These are phyloP conservation scores for Penicillium sp. DNA, from an alignment of 2,329 filamentous ascomycete genomes.

Conservation along the genomic window DNA sequence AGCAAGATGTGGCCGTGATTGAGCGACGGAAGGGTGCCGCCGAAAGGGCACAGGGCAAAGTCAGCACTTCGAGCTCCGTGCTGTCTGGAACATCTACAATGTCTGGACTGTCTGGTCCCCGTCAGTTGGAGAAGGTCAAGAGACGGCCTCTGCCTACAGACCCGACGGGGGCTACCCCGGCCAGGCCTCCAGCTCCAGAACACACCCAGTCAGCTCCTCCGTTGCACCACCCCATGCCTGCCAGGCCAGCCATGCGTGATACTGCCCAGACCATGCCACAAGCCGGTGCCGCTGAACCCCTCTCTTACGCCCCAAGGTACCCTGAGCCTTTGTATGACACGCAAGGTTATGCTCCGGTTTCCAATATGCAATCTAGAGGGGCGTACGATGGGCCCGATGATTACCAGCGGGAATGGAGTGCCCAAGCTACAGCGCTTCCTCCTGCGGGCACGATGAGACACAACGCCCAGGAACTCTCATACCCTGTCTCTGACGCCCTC, in stretches of 20 bases:
- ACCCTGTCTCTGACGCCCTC: slow-evolving; percentile 19
- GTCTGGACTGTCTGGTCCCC: slow-evolving; percentile 37
- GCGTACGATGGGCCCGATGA: slow-evolving; percentile 32
- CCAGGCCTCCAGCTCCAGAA: slow-evolving; percentile 27
- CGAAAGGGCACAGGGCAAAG: slow-evolving; percentile 35
- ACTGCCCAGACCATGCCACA: slow-evolving; percentile 37
- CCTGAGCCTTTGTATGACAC: slow-evolving; percentile 53
- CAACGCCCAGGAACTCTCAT: slow-evolving; percentile 21
- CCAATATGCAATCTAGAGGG: slow-evolving; percentile 15
- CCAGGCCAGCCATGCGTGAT: slow-evolving; percentile 21
- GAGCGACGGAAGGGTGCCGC: slow-evolving; percentile 51
- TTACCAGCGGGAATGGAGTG: slow-evolving; percentile 27
- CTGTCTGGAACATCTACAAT: slow-evolving; percentile 24
- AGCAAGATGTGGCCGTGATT: slow-evolving; percentile 66
- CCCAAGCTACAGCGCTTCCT: slow-evolving; percentile 17
- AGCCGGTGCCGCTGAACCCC: slow-evolving; percentile 60
- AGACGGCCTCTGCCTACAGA: slow-evolving; percentile 78
- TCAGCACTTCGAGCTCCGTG: slow-evolving; percentile 21
- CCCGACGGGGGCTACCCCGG: slow-evolving; percentile 54
- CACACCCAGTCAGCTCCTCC: slow-evolving; percentile 20
- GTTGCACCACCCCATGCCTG: slow-evolving; percentile 22
- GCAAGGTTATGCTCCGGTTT: slow-evolving; percentile 33
- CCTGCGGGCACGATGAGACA: slow-evolving; percentile 14
- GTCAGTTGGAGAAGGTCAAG: slow-evolving; percentile 64
- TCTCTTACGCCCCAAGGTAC: slow-evolving; percentile 72